phyloP scores from a whole-genome alignment of 1,284 basidiomycete genomes.

The Fomitopsis pinicola region DNA sequence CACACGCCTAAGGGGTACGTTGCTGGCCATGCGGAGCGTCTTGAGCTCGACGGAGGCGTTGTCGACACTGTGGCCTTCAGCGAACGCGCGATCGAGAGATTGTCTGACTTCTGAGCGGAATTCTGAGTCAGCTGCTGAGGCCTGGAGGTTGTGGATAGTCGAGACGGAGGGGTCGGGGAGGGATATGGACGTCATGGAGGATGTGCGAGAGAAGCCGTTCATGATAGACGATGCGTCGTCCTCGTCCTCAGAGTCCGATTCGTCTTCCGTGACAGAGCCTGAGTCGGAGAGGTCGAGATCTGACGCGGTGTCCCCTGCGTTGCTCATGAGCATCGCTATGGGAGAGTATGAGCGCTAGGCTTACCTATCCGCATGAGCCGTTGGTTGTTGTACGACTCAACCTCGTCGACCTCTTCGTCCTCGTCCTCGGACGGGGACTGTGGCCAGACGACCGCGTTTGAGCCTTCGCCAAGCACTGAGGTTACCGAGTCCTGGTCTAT shows the following conservation, averaged over 20 bases:
- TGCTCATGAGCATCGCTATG: not conserved
- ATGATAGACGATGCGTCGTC: constrained; percentile 27
- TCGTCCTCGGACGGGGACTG: constrained; percentile 41
- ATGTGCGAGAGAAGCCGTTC: constrained; percentile 25
- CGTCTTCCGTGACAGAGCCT: constrained; percentile 44
- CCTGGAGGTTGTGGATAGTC: constrained; percentile 25
- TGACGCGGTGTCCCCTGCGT: constrained; percentile 53
- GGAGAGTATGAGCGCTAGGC: constrained; percentile 7
- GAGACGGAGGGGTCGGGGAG: constrained; percentile 30
- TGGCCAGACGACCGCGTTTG: constrained; percentile 74
- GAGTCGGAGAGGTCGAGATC: constrained; percentile 58
- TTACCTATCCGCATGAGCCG: constrained; percentile 69
- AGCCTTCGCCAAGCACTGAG: constrained; percentile 49
- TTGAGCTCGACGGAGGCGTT: constrained; percentile 92
- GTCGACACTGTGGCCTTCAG: constrained; percentile 87
- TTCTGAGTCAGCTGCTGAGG: constrained; percentile 55
- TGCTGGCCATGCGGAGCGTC: constrained; percentile 91
- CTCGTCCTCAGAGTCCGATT: constrained; percentile 31
- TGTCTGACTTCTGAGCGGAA: constrained; percentile 76
- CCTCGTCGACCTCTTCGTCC: constrained; percentile 56
- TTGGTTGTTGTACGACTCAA: constrained; percentile 59
- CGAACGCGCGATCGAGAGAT: constrained; percentile 85
- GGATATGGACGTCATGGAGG: constrained; percentile 40
- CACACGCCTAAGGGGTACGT: constrained; percentile 77
- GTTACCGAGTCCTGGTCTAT: constrained; percentile 42